Evolutionary conservation across 1,284 basidiomycete genomes (phyloP).

Genomic region (Marasmius oreades): DNA sequence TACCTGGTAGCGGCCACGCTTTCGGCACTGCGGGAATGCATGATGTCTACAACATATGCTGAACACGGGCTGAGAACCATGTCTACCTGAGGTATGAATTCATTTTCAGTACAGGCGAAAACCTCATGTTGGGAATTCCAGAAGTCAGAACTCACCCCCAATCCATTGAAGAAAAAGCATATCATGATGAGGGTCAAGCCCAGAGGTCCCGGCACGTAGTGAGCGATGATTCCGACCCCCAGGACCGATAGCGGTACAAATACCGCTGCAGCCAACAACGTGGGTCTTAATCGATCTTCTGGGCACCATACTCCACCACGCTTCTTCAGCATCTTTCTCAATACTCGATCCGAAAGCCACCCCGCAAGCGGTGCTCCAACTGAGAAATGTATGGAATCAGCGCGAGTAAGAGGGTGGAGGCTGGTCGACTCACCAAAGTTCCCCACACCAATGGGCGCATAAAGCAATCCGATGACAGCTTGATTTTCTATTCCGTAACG

Average conservation of each 20-base stretch:
- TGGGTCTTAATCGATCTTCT: slow-evolving; percentile 56
- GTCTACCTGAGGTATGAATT: slow-evolving; percentile 16
- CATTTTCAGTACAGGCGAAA: not conserved
- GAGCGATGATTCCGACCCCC: slow-evolving; percentile 23
- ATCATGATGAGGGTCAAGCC: slow-evolving; percentile 39
- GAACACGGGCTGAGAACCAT: slow-evolving; percentile 21
- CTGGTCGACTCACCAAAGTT: slow-evolving; percentile 44
- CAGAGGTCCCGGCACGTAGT: slow-evolving; percentile 34
- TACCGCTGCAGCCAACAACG: slow-evolving; percentile 10
- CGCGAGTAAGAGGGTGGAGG: not conserved
- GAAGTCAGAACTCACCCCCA: slow-evolving; percentile 39
- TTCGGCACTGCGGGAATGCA: slow-evolving; percentile 35
- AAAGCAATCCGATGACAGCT: slow-evolving; percentile 56
- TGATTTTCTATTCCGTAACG: slow-evolving; percentile 58
- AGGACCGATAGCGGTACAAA: slow-evolving; percentile 33
- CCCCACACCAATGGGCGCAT: slow-evolving; percentile 56
- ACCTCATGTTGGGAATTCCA: not conserved
- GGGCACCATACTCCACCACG: slow-evolving; percentile 49
- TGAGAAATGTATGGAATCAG: slow-evolving; percentile 16
- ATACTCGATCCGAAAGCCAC: slow-evolving; percentile 44
- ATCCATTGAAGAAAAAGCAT: slow-evolving; percentile 45
- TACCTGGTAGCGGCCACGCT: slow-evolving; percentile 26
- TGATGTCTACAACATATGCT: slow-evolving; percentile 24
- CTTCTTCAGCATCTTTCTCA: slow-evolving; percentile 42
- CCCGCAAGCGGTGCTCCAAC: slow-evolving; percentile 54